Conservation (phyloP, 345 rosid genomes). For the Crucihimalaya himalaica region DNA sequence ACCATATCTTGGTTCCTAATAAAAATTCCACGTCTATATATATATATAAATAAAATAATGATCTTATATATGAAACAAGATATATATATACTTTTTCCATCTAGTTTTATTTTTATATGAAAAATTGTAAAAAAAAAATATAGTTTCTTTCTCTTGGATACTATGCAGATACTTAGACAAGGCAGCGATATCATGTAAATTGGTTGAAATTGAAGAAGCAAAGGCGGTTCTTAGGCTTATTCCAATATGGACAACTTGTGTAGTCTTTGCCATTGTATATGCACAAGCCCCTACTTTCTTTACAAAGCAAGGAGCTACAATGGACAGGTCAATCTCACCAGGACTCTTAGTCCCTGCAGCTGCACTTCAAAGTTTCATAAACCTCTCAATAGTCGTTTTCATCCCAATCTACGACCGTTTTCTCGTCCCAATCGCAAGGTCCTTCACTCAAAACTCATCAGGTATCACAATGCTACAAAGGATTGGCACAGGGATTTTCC, state of each 20-base stretch:
- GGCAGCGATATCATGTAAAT: conserved; percentile 42
- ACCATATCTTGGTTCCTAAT: not conserved
- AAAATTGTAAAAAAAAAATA: too few relatives aligned
- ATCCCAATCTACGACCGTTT: conserved; percentile 55
- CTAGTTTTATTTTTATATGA: not conserved
- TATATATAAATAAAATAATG: too few relatives aligned
- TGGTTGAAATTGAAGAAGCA: conserved; percentile 54
- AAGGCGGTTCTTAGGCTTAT: conserved; percentile 47
- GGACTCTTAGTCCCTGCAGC: conserved; percentile 53
- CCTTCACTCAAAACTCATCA: conserved; percentile 34
- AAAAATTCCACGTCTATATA: too few relatives aligned
- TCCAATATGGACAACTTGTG: conserved; percentile 55
- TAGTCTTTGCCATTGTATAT: conserved; percentile 49
- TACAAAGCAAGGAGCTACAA: conserved; percentile 61
- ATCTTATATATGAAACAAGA: not conserved
- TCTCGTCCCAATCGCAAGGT: conserved; percentile 49
- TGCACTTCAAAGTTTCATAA: conserved; percentile 49
- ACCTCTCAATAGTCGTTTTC: conserved; percentile 41
- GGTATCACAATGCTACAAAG: conserved; percentile 50
- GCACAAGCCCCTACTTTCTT: conserved; percentile 60
- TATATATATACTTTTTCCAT: not conserved
- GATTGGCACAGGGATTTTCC: conserved; percentile 35
- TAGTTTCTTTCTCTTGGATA: not conserved
- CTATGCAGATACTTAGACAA: conserved; percentile 51
- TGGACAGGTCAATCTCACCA: conserved; percentile 50